Percentiles rank a stretch among this genome's conserved stretches.
Evolutionary conservation across 179 eudicot species (phyloP).

Genomic region (Beta lomatogona): DNA sequence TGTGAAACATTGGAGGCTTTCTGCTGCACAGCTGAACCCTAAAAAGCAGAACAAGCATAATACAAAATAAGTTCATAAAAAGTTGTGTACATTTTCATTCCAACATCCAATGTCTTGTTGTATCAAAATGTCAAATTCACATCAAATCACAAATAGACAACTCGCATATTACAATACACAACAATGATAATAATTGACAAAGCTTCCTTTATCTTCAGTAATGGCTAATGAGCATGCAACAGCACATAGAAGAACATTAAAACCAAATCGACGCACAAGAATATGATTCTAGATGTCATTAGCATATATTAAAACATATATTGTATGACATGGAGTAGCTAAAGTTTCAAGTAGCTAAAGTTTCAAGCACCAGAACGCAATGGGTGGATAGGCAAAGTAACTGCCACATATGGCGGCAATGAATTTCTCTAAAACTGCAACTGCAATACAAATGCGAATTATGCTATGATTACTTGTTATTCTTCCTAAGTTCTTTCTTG

Average conservation of each 20-base stretch:
- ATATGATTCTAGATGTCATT: background rate
- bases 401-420: background rate
- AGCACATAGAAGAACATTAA: background rate
- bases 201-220: background rate
- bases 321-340: background rate
- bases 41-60: conserved; percentile 15
- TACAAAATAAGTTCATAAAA: background rate
- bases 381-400: background rate
- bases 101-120: background rate
- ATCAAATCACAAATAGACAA: background rate
- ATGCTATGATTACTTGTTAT: background rate
- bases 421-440: background rate
- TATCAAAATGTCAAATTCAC: background rate
- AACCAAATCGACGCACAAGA: background rate
- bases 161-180: too few species aligned
- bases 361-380: background rate
- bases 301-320: background rate
- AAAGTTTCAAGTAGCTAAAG: background rate
- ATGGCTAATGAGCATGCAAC: background rate
- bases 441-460: background rate
- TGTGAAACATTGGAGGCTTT: conserved; percentile 55
- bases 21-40: conserved; percentile 54
- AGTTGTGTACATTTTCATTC: background rate
- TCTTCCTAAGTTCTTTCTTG: background rate
- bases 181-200: background rate